Evolutionary conservation across 2,329 filamentous ascomycete genomes (phyloP), one percentile per base, ranked within the genome.

Genomic region (Microsporum ferrugineum): DNA sequence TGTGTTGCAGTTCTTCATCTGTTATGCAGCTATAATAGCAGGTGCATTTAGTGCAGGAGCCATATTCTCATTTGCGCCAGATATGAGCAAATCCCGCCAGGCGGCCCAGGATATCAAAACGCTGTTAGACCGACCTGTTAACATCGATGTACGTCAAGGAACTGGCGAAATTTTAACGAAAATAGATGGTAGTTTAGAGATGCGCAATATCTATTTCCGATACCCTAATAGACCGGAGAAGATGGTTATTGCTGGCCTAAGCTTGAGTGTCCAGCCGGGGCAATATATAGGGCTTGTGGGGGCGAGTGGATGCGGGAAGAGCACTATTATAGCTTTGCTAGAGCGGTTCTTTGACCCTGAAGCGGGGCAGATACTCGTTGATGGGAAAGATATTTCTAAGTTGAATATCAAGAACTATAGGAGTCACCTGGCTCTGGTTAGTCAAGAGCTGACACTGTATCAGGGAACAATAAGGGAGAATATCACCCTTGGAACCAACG

Each of bases 261-360:
- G 92, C 62, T 62, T 78, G 61, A 75, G 70, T 3, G 73, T 78
- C 63, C 72, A 76, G 61, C 75, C 76, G 14, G 76, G 76, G 12
- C 75, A 78, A 63, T 78, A 77, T 63, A 68, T 78, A 72, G 92
- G 92, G 0, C 82, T 97, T 2, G 92, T 97, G 6, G 94, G 92
- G 17, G 87, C 91, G 0, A 92, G 88, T 49, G 92, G 94, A 1
- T 96, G 91, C 70, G 92, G 94, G 61, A 97, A 99, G 78, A 89
- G 85, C 53, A 97, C 92, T 0, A 94, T 91, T 0, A 95, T 97
- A 70, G 88, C 89, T 2, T 80, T 97, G 2, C 79, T 97, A 34
- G 92, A 97, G 72, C 88, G 92, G 41, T 97, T 97, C 77, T 97
- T 97, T 71, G 91, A 97, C 68, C 89, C 91, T 0, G 80, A 92